Conservation (phyloP, 495 filamentous ascomycete genomes). For the Letharia lupina region DNA sequence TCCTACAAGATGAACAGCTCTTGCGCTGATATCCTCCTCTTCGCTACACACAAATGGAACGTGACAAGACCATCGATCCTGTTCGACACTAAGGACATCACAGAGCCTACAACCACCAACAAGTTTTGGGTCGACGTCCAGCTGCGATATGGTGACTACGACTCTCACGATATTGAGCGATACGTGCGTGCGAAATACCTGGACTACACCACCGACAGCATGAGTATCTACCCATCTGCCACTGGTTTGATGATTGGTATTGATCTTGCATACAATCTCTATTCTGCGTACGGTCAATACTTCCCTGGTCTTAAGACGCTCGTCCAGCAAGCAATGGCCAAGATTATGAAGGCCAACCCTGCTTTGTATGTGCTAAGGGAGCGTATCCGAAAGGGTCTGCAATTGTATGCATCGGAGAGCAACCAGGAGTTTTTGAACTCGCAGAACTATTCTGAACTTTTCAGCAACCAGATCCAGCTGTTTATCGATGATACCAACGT, state of each 20-base stretch:
- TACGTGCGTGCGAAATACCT: slow-evolving; percentile 98
- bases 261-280: slow-evolving; percentile 96
- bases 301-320: slow-evolving; percentile 98
- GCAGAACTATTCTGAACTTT: slow-evolving; percentile 98
- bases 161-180: slow-evolving; percentile 96
- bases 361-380: slow-evolving; percentile 94
- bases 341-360: slow-evolving; percentile 99
- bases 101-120: slow-evolving; percentile 91
- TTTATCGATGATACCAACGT: slow-evolving; percentile 99
- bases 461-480: slow-evolving; percentile 97
- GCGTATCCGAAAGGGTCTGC: slow-evolving; percentile 96
- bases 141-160: slow-evolving; percentile 96
- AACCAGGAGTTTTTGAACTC: slow-evolving; percentile 99
- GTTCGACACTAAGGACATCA: slow-evolving; percentile 94
- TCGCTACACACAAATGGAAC: slow-evolving; percentile 98
- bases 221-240: slow-evolving; percentile 97
- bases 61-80: slow-evolving; percentile 87
- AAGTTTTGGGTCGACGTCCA: slow-evolving; percentile 99
- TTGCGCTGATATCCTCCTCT: slow-evolving; percentile 95
- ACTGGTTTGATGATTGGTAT: slow-evolving; percentile 98
- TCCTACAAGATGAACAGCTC: slow-evolving; percentile 99
- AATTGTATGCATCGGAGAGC: slow-evolving; percentile 96
- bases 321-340: slow-evolving; percentile 96
- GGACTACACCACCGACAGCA: slow-evolving; percentile 97
- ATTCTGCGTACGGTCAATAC: slow-evolving; percentile 96